phyloP scores from a whole-genome alignment of 257 asterid species.

The Solanum chiquidenum region DNA sequence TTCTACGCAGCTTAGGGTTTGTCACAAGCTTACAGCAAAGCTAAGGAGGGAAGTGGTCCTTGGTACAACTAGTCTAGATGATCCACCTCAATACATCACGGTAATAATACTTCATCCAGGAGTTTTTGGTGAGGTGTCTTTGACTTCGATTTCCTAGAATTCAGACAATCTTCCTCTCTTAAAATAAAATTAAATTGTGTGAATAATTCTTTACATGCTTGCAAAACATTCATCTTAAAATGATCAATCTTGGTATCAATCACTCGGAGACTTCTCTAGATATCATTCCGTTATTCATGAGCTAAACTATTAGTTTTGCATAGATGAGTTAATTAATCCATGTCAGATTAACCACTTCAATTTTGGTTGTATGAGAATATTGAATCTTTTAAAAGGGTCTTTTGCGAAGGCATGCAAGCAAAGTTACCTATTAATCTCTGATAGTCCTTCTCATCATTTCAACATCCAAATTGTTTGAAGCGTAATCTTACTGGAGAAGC shows the following conservation, averaged over 20 bases:
- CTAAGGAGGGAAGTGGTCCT: constrained; percentile 88
- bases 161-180: neutral
- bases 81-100: constrained; percentile 81
- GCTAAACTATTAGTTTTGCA: neutral
- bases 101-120: constrained; percentile 24
- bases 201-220: neutral
- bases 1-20: constrained; percentile 64
- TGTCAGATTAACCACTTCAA: neutral
- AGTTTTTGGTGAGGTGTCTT: neutral
- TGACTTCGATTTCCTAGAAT: neutral
- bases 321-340: neutral
- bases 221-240: neutral
- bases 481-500: neutral
- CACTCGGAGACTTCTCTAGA: neutral
- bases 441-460: neutral
- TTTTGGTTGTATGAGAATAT: neutral
- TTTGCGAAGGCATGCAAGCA: neutral
- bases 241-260: neutral
- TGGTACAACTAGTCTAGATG: constrained; percentile 81
- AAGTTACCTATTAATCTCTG: neutral
- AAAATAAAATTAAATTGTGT: neutral
- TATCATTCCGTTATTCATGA: neutral
- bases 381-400: neutral
- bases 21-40: constrained; percentile 86
- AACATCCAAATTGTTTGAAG: neutral